Percentiles rank a stretch among this genome's conserved stretches.
phyloP scores from a whole-genome alignment of 768 basidiomycete species.

The Fomitopsis serialis region DNA sequence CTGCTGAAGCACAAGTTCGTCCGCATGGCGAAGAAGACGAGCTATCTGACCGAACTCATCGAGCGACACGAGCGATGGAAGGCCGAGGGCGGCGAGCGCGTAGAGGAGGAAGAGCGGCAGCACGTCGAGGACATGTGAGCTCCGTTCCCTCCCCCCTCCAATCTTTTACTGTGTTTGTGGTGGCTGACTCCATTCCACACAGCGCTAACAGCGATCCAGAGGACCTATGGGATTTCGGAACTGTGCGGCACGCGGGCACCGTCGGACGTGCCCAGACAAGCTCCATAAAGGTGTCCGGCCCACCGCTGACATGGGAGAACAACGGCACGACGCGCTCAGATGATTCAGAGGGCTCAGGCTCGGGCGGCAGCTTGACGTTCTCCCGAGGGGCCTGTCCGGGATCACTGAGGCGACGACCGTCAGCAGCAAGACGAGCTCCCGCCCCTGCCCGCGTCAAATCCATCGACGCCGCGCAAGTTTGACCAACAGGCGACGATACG shows the following conservation, averaged over 20 bases:
- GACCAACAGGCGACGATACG: constrained; percentile 63
- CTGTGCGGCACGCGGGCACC: constrained; percentile 76
- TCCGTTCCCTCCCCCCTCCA: constrained; percentile 2
- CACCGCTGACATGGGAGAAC: constrained; percentile 78
- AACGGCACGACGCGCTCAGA: constrained; percentile 43
- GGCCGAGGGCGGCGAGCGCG: constrained; percentile 76
- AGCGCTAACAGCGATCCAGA: constrained; percentile 56
- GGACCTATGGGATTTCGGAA: constrained; percentile 97
- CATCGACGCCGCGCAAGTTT: constrained; percentile 29
- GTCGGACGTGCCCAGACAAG: constrained; percentile 57
- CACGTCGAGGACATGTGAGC: constrained; percentile 60
- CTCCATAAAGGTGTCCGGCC: constrained; percentile 55
- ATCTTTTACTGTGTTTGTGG: not conserved
- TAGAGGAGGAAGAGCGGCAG: constrained; percentile 66
- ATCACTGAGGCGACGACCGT: constrained; percentile 32
- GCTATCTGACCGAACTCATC: constrained; percentile 91
- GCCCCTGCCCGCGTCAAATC: constrained; percentile 37
- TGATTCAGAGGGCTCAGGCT: constrained; percentile 34
- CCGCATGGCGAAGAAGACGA: constrained; percentile 90
- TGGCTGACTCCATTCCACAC: constrained; percentile 27
- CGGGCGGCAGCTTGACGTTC: constrained; percentile 26
- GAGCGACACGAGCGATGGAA: constrained; percentile 93
- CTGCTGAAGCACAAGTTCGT: constrained; percentile 96
- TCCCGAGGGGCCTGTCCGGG: constrained; percentile 20
- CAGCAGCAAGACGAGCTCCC: constrained; percentile 56